Evolutionary conservation across 23 red algal genomes (phyloP).

Genomic region (Gracilaria gracilis): DNA sequence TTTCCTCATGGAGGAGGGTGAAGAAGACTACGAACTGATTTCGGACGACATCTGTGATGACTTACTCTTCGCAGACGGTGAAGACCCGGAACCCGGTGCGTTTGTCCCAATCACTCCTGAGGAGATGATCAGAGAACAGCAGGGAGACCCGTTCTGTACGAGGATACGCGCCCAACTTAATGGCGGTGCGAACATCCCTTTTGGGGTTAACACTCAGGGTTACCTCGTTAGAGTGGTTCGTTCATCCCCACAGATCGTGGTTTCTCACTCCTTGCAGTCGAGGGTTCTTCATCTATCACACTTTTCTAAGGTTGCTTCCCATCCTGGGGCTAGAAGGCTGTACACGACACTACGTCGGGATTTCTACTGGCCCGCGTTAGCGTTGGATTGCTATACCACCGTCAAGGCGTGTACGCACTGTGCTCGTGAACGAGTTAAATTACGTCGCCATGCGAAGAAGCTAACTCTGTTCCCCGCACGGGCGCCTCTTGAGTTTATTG

Average conservation of each 20-base stretch:
- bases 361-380: slow-evolving; percentile 17
- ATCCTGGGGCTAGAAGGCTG: not conserved
- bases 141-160: not conserved
- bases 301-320: not conserved
- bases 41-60: not conserved
- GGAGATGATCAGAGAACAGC: not conserved
- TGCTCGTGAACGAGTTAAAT: too few relatives aligned
- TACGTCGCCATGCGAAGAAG: too few relatives aligned
- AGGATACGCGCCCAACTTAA: not conserved
- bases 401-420: too few relatives aligned
- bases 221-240: not conserved
- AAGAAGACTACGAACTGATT: not conserved
- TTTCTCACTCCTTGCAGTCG: not conserved
- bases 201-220: not conserved
- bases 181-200: not conserved
- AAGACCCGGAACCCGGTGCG: not conserved
- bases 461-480: not conserved
- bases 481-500: not conserved
- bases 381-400: too few relatives aligned
- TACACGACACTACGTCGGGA: slow-evolving; percentile 7
- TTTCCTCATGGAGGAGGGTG: not conserved
- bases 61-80: not conserved
- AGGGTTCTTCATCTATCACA: slow-evolving; percentile 1
- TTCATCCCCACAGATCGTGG: not conserved
- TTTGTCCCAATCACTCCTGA: not conserved